A percentile compares a stretch with the other conserved stretches of the same genome.
Evolutionary conservation across 352 stramenopile genomes (phyloP).

Genomic region (Thalassiosira oceanica): DNA sequence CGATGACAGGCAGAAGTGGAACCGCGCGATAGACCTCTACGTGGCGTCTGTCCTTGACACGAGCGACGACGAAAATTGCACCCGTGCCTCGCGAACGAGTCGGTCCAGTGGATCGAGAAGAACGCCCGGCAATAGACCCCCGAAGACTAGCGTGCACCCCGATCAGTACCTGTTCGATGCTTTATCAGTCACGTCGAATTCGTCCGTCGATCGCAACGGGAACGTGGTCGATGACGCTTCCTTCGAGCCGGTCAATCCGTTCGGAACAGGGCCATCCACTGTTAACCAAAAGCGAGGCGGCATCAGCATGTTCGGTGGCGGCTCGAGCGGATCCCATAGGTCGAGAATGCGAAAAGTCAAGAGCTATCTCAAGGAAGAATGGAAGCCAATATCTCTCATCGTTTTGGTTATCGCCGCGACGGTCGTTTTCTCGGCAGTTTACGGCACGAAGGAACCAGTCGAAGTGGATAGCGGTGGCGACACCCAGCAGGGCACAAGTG

Average conservation of each 20-base stretch:
- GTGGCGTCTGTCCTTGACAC: constrained; percentile 38
- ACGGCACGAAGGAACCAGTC: too few species aligned
- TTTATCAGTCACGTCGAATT: neutral
- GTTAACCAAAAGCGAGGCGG: too few species aligned
- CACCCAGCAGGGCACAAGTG: too few species aligned
- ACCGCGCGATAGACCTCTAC: constrained; percentile 38
- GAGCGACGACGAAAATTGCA: constrained; percentile 4
- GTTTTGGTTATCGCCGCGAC: constrained; percentile 15
- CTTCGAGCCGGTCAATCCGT: constrained; percentile 42
- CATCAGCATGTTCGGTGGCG: neutral
- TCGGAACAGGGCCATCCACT: constrained; percentile 10
- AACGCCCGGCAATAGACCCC: too few species aligned
- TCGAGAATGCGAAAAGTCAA: constrained; percentile 10
- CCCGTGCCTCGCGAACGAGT: too few species aligned
- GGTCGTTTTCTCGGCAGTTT: constrained; percentile 18
- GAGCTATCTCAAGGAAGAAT: constrained; percentile 21
- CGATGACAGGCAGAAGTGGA: constrained; percentile 13
- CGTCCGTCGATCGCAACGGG: neutral
- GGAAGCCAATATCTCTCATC: constrained; percentile 33
- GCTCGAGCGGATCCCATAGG: neutral
- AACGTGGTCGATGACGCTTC: constrained; percentile 26
- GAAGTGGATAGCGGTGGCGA: too few species aligned
- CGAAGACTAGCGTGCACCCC: constrained; percentile 14
- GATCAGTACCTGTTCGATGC: constrained; percentile 29
- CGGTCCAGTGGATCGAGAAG: too few species aligned